phyloP scores from a whole-genome alignment of 306 rosid genomes.

The Pachyrhizus erosus region DNA sequence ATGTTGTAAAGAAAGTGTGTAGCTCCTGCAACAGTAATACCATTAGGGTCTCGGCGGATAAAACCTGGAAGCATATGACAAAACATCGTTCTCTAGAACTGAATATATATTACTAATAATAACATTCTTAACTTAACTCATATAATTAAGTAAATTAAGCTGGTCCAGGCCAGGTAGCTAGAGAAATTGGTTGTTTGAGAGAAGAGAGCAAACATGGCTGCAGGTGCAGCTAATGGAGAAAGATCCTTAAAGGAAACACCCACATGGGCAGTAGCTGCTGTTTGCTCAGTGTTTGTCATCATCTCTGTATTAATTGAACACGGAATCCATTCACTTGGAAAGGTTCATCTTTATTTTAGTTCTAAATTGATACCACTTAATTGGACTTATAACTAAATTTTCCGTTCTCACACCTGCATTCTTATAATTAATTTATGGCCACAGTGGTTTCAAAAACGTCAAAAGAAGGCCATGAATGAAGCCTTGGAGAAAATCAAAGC shows the following conservation, averaged over 20 bases:
- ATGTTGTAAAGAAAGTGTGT: neutral
- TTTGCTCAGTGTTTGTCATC: conserved; percentile 63
- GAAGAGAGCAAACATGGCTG: conserved; percentile 44
- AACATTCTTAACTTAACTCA: neutral
- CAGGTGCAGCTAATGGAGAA: conserved; percentile 42
- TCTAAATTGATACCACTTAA: neutral
- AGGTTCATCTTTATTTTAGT: conserved; percentile 41
- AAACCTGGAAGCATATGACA: conserved; percentile 38
- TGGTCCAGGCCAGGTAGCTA: neutral
- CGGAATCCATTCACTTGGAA: conserved; percentile 63
- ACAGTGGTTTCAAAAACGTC: conserved; percentile 68
- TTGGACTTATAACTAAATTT: neutral
- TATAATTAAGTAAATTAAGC: neutral
- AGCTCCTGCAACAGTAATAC: neutral
- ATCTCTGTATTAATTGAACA: conserved; percentile 68
- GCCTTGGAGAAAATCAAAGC: conserved; percentile 84
- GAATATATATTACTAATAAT: neutral
- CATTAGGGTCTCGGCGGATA: neutral
- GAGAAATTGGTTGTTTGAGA: neutral
- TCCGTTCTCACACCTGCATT: neutral
- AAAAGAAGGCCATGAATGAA: conserved; percentile 74
- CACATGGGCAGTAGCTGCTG: conserved; percentile 78
- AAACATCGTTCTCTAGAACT: conserved; percentile 14
- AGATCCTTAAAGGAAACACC: conserved; percentile 67
- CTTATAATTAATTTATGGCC: neutral